Evolutionary conservation across 1,139 yeast species (phyloP).

Genomic region (Protomyces lactucae-debilis): DNA sequence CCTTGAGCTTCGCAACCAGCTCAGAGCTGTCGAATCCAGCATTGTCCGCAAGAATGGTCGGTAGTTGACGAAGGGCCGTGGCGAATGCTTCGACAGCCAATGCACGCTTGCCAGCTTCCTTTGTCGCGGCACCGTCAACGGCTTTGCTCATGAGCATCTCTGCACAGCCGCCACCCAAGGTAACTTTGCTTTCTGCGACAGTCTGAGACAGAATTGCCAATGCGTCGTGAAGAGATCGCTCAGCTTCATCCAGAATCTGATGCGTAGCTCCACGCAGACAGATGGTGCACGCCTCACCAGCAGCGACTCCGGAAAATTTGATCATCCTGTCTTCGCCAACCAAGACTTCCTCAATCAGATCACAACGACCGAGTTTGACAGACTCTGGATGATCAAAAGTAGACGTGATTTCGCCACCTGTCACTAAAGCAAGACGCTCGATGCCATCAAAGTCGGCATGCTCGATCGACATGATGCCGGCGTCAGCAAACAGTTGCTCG

Average conservation of each 20-base stretch:
- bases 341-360: conserved; percentile 78
- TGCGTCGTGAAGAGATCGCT: conserved; percentile 95
- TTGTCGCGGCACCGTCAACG: conserved; percentile 91
- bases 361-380: conserved; percentile 84
- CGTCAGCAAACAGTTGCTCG: conserved; percentile 85
- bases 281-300: conserved; percentile 94
- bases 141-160: conserved; percentile 99
- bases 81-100: conserved; percentile 94
- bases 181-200: conserved; percentile 88
- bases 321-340: conserved; percentile 82
- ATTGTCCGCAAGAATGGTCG: conserved; percentile 91
- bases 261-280: conserved; percentile 94
- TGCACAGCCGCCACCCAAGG: conserved; percentile 96
- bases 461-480: conserved; percentile 84
- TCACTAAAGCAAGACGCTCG: conserved; percentile 90
- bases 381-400: conserved; percentile 89
- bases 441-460: conserved; percentile 99
- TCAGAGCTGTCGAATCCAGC: conserved; percentile 97
- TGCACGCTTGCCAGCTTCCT: conserved; percentile 87
- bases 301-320: conserved; percentile 89
- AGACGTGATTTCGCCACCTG: conserved; percentile 97
- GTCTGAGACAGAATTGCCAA: conserved; percentile 93
- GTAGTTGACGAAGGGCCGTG: conserved; percentile 86
- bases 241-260: conserved; percentile 93
- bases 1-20: conserved; percentile 80